Base-by-base conservation (phyloP, 352 stramenopile genomes). In the Phytophthora boehmeriae region DNA sequence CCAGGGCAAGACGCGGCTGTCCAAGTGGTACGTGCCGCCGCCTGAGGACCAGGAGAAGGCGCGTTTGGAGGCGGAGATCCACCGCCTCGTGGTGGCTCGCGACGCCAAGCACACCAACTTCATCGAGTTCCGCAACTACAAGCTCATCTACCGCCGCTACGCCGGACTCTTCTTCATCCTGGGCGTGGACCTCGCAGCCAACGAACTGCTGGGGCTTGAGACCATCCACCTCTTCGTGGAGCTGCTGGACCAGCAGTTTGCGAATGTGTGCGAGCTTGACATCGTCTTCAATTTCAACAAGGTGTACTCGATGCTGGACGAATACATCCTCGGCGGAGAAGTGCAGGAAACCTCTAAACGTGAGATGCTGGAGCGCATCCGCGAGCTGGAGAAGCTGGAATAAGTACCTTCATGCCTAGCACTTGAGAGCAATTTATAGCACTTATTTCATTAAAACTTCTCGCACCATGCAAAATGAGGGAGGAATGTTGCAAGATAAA, bases 171-270 rank as follows among this genome's bases (percentile, higher is more conserved):
- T 98, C 79, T 99, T 99, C 73, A 98, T 98, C 27, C 83, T 98
- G 59, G 96, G 95, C 14, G 94, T 98, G 19, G 96, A 99, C 75
- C 73, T 98, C 5, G 75, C 73, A 25, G 97, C 98, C 66, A 99
- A 99, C 77, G 97, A 99, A 78, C 83, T 99, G 50, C 83, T 96
- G 19, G 98, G 94, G 55, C 88, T 99, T 55, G 97, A 99, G 79
- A 98, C 92, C 10, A 99, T 99, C 69, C 97, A 99, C 75, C 82
- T 94, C 6, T 99, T 99, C 72, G 97, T 99, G 5, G 97, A 99
- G 86, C 68, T 99, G 32, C 76, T 99, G 49, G 97, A 99, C 83
- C 89, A 90, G 30, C 98, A 99, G 69, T 99, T 99, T 78, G 91
- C 85, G 53, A 99, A 99, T 84, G 97, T 99, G 44, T 99, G 97